These are phyloP conservation scores for Multifurca ochricompacta DNA, from an alignment of 768 basidiomycete species.

Conservation along the genomic window DNA sequence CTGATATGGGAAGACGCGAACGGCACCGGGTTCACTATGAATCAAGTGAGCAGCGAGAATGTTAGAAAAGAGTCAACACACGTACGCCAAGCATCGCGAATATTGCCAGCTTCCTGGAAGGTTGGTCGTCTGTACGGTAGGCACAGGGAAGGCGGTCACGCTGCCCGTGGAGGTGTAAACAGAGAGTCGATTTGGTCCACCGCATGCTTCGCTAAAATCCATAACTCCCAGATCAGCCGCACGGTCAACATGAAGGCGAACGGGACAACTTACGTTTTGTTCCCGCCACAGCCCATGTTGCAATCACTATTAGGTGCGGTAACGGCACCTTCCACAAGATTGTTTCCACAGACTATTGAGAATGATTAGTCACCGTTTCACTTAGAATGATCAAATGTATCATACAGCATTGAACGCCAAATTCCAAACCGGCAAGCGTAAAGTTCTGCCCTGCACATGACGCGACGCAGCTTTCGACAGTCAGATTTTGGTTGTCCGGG, in stretches of 20 bases:
- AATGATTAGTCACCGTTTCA: neutral
- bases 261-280: conserved; percentile 40
- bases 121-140: conserved; percentile 42
- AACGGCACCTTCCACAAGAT: conserved; percentile 53
- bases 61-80: neutral
- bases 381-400: conserved; percentile 24
- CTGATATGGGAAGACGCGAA: conserved; percentile 53
- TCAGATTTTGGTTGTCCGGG: conserved; percentile 34
- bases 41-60: neutral
- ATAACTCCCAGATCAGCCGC: conserved; percentile 12
- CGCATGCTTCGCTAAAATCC: conserved; percentile 52
- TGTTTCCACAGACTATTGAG: conserved; percentile 59
- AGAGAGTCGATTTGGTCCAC: conserved; percentile 64
- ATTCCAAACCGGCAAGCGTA: conserved; percentile 67
- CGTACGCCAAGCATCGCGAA: conserved; percentile 59
- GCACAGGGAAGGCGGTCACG: conserved; percentile 52
- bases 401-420: conserved; percentile 42
- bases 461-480: conserved; percentile 56
- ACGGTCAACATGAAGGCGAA: neutral
- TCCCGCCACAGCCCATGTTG: conserved; percentile 69
- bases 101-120: conserved; percentile 62
- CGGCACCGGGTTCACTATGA: conserved; percentile 39
- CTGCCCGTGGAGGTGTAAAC: conserved; percentile 50
- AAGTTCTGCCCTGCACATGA: conserved; percentile 49
- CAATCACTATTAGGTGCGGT: conserved; percentile 44